These are phyloP conservation scores for Pichia sp. DNA, from an alignment of 1,139 yeast genomes.

Conservation along the genomic window DNA sequence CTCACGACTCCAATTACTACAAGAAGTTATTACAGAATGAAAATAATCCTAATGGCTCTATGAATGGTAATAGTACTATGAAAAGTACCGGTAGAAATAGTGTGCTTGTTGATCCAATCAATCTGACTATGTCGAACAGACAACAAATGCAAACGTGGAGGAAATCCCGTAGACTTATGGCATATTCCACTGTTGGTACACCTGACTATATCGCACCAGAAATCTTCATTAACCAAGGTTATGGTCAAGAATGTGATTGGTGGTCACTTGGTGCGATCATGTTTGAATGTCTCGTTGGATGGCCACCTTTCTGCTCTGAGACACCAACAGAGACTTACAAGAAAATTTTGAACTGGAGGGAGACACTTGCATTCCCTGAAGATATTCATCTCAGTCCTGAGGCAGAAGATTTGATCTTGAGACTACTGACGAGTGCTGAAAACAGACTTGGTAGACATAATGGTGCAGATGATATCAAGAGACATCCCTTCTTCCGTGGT, in stretches of 20 bases:
- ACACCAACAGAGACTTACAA: slow-evolving; percentile 98
- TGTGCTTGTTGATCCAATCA: slow-evolving; percentile 91
- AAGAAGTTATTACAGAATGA: slow-evolving; percentile 66
- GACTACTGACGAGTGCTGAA: slow-evolving; percentile 77
- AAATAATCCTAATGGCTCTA: slow-evolving; percentile 20
- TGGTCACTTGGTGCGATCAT: slow-evolving; percentile 98
- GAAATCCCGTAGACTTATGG: slow-evolving; percentile 92
- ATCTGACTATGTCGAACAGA: slow-evolving; percentile 89
- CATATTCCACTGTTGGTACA: slow-evolving; percentile 97
- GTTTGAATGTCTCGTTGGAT: slow-evolving; percentile 97
- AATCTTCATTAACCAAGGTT: slow-evolving; percentile 93
- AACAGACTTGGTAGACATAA: slow-evolving; percentile 85
- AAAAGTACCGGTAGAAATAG: slow-evolving; percentile 46
- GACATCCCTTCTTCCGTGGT: slow-evolving; percentile 90
- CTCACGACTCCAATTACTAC: slow-evolving; percentile 75
- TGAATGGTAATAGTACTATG: slow-evolving; percentile 11
- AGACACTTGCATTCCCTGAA: slow-evolving; percentile 87
- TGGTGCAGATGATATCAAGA: slow-evolving; percentile 90
- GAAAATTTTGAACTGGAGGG: slow-evolving; percentile 93
- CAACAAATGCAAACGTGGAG: slow-evolving; percentile 99
- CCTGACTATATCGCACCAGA: slow-evolving; percentile 99
- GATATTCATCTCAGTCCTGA: slow-evolving; percentile 92
- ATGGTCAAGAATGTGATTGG: slow-evolving; percentile 99
- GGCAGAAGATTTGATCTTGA: slow-evolving; percentile 84
- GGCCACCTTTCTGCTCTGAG: slow-evolving; percentile 99